These are phyloP conservation scores for Amylostereum areolatum DNA, from an alignment of 1,284 basidiomycete genomes.

Conservation along the genomic window DNA sequence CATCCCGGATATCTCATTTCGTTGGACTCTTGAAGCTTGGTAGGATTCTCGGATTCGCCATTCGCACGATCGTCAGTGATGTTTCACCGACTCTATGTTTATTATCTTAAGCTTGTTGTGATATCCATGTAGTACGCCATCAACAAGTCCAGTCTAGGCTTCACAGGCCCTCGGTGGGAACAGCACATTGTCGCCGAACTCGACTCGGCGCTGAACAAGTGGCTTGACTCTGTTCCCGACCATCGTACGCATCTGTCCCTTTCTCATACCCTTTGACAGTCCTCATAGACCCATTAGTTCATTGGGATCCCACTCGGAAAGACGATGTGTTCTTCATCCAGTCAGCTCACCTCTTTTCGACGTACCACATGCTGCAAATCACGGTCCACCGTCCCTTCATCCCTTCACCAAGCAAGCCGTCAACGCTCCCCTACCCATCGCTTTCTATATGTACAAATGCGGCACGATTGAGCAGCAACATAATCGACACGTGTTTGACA, in stretches of 20 bases:
- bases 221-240: conserved; percentile 42
- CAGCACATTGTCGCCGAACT: conserved; percentile 40
- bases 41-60: conserved; percentile 47
- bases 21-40: conserved; percentile 45
- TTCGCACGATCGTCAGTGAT: conserved; percentile 42
- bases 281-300: conserved; percentile 22
- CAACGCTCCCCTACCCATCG: conserved; percentile 41
- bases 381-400: conserved; percentile 60
- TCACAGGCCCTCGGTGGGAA: conserved; percentile 31
- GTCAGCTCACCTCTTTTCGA: conserved; percentile 44
- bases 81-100: background rate
- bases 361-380: conserved; percentile 53
- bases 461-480: conserved; percentile 48
- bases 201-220: conserved; percentile 42
- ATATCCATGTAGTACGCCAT: conserved; percentile 34
- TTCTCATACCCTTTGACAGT: background rate
- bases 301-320: conserved; percentile 48
- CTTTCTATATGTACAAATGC: conserved; percentile 60
- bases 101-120: background rate
- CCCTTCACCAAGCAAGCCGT: conserved; percentile 36
- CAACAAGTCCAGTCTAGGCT: conserved; percentile 36
- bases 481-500: no score
- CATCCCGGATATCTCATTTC: conserved; percentile 41
- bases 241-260: conserved; percentile 21
- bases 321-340: conserved; percentile 43